These are phyloP conservation scores for Dipodascopsis tothii DNA, from an alignment of 805 yeast genomes.

Conservation along the genomic window DNA sequence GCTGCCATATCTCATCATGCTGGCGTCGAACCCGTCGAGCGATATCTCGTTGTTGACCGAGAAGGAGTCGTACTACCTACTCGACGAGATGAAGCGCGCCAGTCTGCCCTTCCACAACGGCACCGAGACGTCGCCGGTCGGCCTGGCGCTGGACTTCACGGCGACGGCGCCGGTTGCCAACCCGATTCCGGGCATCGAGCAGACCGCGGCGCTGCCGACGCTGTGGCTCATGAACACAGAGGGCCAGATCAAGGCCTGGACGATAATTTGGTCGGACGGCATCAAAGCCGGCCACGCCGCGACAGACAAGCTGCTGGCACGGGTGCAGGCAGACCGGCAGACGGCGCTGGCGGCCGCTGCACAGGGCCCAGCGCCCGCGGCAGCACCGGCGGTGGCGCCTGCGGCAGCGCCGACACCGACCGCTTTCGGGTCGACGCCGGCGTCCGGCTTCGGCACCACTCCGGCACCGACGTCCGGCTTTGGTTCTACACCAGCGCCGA, in stretches of 20 bases:
- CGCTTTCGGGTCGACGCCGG: neutral
- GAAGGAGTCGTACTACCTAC: constrained; percentile 37
- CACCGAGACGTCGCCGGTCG: constrained; percentile 65
- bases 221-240: constrained; percentile 54
- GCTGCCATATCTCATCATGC: constrained; percentile 33
- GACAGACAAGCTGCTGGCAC: neutral
- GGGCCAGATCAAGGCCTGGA: constrained; percentile 59
- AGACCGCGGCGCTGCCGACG: constrained; percentile 56
- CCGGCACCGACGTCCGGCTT: neutral
- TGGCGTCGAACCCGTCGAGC: constrained; percentile 58
- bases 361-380: neutral
- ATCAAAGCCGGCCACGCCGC: constrained; percentile 32
- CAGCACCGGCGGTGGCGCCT: neutral
- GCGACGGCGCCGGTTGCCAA: constrained; percentile 39
- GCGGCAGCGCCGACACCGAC: neutral
- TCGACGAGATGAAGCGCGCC: constrained; percentile 67
- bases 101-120: constrained; percentile 63
- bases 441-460: neutral
- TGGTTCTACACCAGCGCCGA: neutral
- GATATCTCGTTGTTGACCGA: constrained; percentile 48
- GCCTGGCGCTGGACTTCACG: constrained; percentile 55
- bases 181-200: constrained; percentile 55
- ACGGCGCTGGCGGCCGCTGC: neutral
- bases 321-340: neutral
- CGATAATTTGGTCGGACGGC: constrained; percentile 51